Evolutionary conservation across 352 stramenopile genomes (phyloP).

Genomic region (Globisporangium apiculatum): DNA sequence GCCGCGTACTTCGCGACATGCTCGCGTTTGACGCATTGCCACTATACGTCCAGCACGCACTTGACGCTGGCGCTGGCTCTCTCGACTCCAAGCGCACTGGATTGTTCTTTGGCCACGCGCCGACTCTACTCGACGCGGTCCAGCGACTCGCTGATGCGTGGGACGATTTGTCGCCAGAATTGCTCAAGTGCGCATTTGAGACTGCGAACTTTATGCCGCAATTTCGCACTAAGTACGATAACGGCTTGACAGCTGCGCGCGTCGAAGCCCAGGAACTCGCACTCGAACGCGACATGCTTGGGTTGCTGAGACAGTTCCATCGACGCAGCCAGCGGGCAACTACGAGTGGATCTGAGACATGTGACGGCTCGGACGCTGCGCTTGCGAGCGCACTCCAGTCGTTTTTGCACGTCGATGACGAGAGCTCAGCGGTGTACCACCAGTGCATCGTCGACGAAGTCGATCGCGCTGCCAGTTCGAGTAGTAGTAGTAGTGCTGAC

Average conservation of each 20-base stretch:
- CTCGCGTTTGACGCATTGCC: slow-evolving; percentile 14
- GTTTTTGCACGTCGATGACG: slow-evolving; percentile 12
- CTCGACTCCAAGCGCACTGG: slow-evolving; percentile 4
- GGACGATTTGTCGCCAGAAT: slow-evolving; percentile 7
- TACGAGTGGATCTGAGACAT: background rate
- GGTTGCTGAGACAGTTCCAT: background rate
- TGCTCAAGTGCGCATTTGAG: slow-evolving; percentile 11
- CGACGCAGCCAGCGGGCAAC: background rate
- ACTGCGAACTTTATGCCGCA: slow-evolving; percentile 6
- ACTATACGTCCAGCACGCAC: slow-evolving; percentile 3
- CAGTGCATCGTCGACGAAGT: slow-evolving; percentile 13
- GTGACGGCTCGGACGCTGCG: background rate
- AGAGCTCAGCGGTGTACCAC: slow-evolving; percentile 6
- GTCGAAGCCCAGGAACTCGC: slow-evolving; percentile 8
- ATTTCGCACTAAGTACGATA: background rate
- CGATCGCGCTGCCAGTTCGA: background rate
- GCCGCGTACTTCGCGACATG: slow-evolving; percentile 13
- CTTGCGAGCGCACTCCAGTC: slow-evolving; percentile 8
- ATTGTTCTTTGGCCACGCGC: slow-evolving; percentile 14
- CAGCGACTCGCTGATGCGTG: slow-evolving; percentile 13
- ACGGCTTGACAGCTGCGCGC: background rate
- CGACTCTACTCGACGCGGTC: slow-evolving; percentile 18
- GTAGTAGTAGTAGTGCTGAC: too few relatives aligned
- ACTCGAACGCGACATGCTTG: slow-evolving; percentile 8
- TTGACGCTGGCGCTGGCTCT: background rate